Percentiles rank a stretch among this genome's conserved stretches.
Evolutionary conservation across 495 filamentous ascomycete genomes (phyloP).

Genomic region (Tuber brumale): DNA sequence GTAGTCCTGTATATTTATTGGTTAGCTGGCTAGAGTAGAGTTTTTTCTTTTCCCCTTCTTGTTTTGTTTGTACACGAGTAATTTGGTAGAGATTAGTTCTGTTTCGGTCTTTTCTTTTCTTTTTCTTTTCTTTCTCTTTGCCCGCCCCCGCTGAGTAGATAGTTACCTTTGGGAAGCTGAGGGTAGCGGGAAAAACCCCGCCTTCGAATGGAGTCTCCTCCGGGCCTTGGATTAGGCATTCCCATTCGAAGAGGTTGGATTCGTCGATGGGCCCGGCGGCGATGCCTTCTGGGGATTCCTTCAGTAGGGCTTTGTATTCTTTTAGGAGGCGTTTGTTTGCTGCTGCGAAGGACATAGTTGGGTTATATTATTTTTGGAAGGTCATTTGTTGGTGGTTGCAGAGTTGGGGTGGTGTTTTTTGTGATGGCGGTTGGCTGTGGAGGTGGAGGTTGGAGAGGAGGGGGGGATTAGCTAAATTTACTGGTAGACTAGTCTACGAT

Average conservation of each 20-base stretch:
- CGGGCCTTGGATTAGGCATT: constrained; percentile 91
- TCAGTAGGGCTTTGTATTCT: constrained; percentile 84
- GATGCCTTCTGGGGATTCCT: constrained; percentile 85
- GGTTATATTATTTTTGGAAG: not conserved
- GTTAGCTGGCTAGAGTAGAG: not conserved
- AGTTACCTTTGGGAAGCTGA: constrained; percentile 79
- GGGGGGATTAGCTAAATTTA: no score
- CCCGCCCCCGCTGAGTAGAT: not conserved
- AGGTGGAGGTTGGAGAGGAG: not conserved
- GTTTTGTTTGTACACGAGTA: not conserved
- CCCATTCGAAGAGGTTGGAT: constrained; percentile 95
- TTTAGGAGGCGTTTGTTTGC: constrained; percentile 92
- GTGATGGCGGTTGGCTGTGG: not conserved
- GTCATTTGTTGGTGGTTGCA: not conserved
- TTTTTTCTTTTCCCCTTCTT: not conserved
- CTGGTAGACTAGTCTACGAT: no score
- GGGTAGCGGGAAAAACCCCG: constrained; percentile 87
- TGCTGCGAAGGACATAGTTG: constrained; percentile 55
- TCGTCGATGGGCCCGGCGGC: constrained; percentile 88
- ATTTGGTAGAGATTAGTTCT: not conserved
- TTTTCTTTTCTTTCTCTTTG: not conserved
- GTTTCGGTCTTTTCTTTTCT: no score
- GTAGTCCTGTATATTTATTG: constrained; percentile 54
- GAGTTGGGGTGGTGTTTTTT: not conserved
- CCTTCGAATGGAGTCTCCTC: constrained; percentile 93